Base-by-base conservation (phyloP, 352 stramenopile genomes). In the Pseudoperonospora humuli region DNA sequence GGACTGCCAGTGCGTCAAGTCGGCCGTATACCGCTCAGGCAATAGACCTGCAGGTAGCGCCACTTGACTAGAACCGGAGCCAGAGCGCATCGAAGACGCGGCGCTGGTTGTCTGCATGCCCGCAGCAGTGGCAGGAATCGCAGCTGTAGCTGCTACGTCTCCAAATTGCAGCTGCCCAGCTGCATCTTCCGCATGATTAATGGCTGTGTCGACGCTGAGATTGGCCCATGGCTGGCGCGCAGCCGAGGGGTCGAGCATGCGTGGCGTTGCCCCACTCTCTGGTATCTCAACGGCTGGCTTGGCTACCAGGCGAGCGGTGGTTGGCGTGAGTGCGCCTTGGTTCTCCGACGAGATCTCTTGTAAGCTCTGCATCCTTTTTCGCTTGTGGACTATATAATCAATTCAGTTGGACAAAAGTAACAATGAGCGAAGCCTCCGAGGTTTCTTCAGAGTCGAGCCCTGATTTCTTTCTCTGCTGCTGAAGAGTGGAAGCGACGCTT, bases 1-100 rank as follows among this genome's bases (percentile, higher is more conserved):
- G n/a, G 76, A 86, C 64, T 92, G 80, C 80, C 80, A 92, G 44
- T 89, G 80, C 7, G 77, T 63, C 26, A 92, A 43, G 37, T 92
- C 80, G 3, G 71, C 58, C 8, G 80, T 89, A 52, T 89, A 92
- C 1, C 76, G 71, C 38, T 89, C 79, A 1, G 76, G 76, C 2
- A 88, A 68, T 7, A 82, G 54, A 3, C 76, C 76, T 0, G 72
- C 67, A 24, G 75, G 69, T 9, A 72, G 53, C 17, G 67, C 27
- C 27, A 62, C 48, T 35, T 73, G 67, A 43, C 50, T 67, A 7
- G 51, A 61, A 18, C 56, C 56, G 19, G 50, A 63, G n/a, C 75
- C 75, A 0, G 75, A 70, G 27, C 71, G 75, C 69, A 84, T 63
- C 5, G 67, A 54, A 8, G 54, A 59, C 21, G 61, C 53, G 3